Evolutionary conservation across 805 yeast species (phyloP).

Genomic region (Metschnikowia kofuensis): DNA sequence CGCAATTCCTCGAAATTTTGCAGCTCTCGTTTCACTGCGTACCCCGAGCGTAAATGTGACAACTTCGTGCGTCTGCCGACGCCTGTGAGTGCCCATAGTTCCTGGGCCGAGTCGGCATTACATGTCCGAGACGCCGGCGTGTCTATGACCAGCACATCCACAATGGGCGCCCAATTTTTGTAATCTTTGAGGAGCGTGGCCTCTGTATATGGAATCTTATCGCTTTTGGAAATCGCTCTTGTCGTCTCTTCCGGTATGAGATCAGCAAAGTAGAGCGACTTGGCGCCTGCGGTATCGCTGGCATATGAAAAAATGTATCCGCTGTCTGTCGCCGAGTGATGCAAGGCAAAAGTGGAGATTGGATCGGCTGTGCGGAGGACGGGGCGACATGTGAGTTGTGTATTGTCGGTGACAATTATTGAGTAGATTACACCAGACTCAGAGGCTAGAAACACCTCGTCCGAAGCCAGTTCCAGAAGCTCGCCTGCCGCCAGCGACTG

Average conservation of each 20-base stretch:
- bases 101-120: slow-evolving; percentile 26
- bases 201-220: slow-evolving; percentile 20
- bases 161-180: slow-evolving; percentile 48
- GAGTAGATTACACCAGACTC: slow-evolving; percentile 35
- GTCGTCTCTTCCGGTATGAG: neutral
- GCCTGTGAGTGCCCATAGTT: slow-evolving; percentile 44
- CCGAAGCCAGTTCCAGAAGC: slow-evolving; percentile 10
- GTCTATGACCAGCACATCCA: slow-evolving; percentile 39
- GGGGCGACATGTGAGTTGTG: slow-evolving; percentile 21
- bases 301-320: slow-evolving; percentile 34
- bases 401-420: slow-evolving; percentile 21
- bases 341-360: slow-evolving; percentile 26
- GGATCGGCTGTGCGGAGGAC: slow-evolving; percentile 36
- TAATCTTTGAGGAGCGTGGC: slow-evolving; percentile 28
- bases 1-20: slow-evolving; percentile 29
- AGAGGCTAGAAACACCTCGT: slow-evolving; percentile 33
- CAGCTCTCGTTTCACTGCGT: slow-evolving; percentile 24
- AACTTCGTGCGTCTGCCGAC: slow-evolving; percentile 32
- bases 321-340: neutral
- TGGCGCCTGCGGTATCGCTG: slow-evolving; percentile 40
- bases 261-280: slow-evolving; percentile 27
- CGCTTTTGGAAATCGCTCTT: neutral
- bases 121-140: slow-evolving; percentile 20
- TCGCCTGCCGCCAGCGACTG: slow-evolving; percentile 3
- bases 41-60: slow-evolving; percentile 33